Percentiles rank a stretch among this genome's conserved stretches.
Conservation (phyloP, 768 basidiomycete species). For the Podaxis sp. region DNA sequence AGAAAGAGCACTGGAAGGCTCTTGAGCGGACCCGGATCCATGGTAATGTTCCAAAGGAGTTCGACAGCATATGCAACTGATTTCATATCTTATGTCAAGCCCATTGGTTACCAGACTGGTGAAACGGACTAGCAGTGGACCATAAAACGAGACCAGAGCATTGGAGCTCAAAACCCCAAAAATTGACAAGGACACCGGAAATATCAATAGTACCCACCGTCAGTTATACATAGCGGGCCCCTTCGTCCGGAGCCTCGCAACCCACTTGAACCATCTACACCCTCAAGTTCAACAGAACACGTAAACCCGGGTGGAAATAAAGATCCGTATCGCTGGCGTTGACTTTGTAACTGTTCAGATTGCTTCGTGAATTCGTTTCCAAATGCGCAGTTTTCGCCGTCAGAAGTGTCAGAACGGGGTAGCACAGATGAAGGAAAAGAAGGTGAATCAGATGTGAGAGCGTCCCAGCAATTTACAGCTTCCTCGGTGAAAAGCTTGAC, state of each 20-base stretch:
- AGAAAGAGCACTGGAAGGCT: not conserved
- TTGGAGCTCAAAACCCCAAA: not conserved
- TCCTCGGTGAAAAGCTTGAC: slow-evolving; percentile 73
- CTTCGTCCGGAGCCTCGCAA: slow-evolving; percentile 48
- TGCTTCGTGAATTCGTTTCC: not conserved
- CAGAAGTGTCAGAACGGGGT: not conserved
- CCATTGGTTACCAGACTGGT: not conserved
- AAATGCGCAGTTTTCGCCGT: not conserved
- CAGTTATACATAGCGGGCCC: slow-evolving; percentile 57
- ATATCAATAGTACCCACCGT: slow-evolving; percentile 38
- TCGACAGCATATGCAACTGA: not conserved
- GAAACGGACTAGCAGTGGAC: not conserved
- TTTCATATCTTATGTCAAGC: not conserved
- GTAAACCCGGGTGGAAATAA: slow-evolving; percentile 53
- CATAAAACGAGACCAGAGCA: not conserved
- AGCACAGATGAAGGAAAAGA: slow-evolving; percentile 18
- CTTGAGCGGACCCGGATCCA: slow-evolving; percentile 3
- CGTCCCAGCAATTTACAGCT: slow-evolving; percentile 55
- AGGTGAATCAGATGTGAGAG: slow-evolving; percentile 23
- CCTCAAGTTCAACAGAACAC: slow-evolving; percentile 56
- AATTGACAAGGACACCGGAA: not conserved
- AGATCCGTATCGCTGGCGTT: not conserved
- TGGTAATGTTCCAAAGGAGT: not conserved
- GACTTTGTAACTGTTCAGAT: not conserved
- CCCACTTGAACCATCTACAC: slow-evolving; percentile 63